phyloP scores from a whole-genome alignment of 2,329 filamentous ascomycete species.

The Talaromyces islandicus region DNA sequence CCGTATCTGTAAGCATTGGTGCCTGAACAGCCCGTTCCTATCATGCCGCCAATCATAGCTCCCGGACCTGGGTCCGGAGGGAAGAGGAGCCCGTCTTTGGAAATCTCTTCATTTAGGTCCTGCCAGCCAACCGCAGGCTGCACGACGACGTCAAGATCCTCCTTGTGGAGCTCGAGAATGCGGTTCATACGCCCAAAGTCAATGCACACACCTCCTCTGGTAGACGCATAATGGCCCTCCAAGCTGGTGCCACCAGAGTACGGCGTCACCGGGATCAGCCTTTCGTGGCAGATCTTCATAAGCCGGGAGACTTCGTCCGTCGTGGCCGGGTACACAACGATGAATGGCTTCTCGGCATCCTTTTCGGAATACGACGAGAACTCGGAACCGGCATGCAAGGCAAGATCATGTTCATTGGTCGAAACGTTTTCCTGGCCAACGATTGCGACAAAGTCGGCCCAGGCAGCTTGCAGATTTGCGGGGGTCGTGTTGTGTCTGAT shows the following conservation, averaged over 20 bases:
- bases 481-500: slow-evolving; percentile 52
- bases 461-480: slow-evolving; percentile 57
- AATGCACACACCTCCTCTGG: slow-evolving; percentile 74
- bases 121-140: slow-evolving; percentile 86
- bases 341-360: slow-evolving; percentile 39
- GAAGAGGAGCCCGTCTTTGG: slow-evolving; percentile 74
- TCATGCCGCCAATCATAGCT: slow-evolving; percentile 78
- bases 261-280: slow-evolving; percentile 76
- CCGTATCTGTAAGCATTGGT: slow-evolving; percentile 91
- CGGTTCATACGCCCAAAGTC: slow-evolving; percentile 83
- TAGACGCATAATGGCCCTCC: slow-evolving; percentile 83
- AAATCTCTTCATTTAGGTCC: slow-evolving; percentile 70
- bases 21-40: slow-evolving; percentile 52
- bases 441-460: slow-evolving; percentile 57
- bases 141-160: slow-evolving; percentile 69
- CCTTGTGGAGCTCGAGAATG: slow-evolving; percentile 69
- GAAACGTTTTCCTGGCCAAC: slow-evolving; percentile 60
- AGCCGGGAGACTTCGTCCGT: slow-evolving; percentile 82
- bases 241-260: slow-evolving; percentile 85
- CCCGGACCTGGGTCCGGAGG: slow-evolving; percentile 87
- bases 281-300: slow-evolving; percentile 79
- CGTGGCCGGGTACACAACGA: slow-evolving; percentile 68
- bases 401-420: slow-evolving; percentile 48
- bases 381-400: slow-evolving; percentile 55
- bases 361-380: slow-evolving; percentile 53